Conservation (phyloP, 2,329 filamentous ascomycete genomes). For the Byssochlamys sp. region DNA sequence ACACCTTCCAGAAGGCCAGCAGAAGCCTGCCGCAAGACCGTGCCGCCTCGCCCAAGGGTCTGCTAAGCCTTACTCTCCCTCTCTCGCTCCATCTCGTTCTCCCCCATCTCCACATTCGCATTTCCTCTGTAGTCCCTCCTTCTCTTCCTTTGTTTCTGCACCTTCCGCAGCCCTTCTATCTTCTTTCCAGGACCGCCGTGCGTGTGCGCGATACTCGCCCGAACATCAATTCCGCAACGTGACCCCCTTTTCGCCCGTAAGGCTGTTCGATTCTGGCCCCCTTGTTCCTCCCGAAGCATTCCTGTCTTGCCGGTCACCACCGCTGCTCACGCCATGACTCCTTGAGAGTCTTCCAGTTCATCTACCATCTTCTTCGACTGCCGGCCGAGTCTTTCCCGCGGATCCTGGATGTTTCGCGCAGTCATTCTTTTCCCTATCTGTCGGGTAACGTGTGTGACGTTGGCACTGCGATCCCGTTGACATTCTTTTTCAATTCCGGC, state of each 20-base stretch:
- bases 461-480: not conserved
- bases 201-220: not conserved
- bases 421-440: not conserved
- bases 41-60: not conserved
- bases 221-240: not conserved
- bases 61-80: conserved; percentile 1
- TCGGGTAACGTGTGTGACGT: not conserved
- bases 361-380: conserved; percentile 8
- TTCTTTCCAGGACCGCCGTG: not conserved
- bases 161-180: conserved; percentile 2
- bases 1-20: conserved; percentile 13
- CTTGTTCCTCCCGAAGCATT: conserved; percentile 1
- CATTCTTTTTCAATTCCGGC: not conserved
- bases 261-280: not conserved
- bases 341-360: conserved; percentile 9
- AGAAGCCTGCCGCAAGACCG: conserved; percentile 4
- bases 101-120: conserved; percentile 1
- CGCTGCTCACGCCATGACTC: conserved; percentile 15
- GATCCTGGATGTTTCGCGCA: conserved; percentile 11
- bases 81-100: conserved; percentile 4
- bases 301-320: conserved; percentile 2
- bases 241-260: not conserved
- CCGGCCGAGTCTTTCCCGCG: conserved; percentile 5
- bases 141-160: conserved; percentile 5
- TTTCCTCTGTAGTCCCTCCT: conserved; percentile 7